A percentile compares a stretch with the other conserved stretches of the same genome.
Conservation (phyloP, 805 yeast genomes). For the Ogataea zsoltii region DNA sequence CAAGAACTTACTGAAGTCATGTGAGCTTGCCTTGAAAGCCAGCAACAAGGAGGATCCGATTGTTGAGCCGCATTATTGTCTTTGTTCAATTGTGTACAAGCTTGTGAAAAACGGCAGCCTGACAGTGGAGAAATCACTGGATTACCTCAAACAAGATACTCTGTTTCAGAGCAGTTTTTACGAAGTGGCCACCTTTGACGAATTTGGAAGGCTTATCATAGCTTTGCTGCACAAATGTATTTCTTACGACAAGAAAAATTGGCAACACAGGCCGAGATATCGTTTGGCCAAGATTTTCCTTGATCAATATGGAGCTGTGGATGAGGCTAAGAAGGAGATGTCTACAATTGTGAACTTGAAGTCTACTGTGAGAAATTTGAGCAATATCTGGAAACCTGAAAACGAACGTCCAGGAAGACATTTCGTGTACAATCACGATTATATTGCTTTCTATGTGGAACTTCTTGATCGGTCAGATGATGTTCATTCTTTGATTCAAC, state of each 20-base stretch:
- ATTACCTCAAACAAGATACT: slow-evolving; percentile 40
- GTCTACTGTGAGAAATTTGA: slow-evolving; percentile 66
- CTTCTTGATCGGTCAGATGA: slow-evolving; percentile 56
- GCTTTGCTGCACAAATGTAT: slow-evolving; percentile 48
- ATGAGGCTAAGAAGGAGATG: slow-evolving; percentile 65
- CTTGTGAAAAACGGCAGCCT: slow-evolving; percentile 42
- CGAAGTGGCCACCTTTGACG: slow-evolving; percentile 21
- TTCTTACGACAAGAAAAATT: slow-evolving; percentile 71
- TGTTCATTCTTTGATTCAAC: slow-evolving; percentile 54
- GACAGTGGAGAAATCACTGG: slow-evolving; percentile 38
- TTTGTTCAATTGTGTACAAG: slow-evolving; percentile 61
- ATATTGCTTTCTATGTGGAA: slow-evolving; percentile 62
- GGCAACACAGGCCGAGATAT: slow-evolving; percentile 89
- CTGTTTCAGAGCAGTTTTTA: slow-evolving; percentile 22
- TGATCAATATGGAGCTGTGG: slow-evolving; percentile 52
- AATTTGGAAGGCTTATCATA: slow-evolving; percentile 44
- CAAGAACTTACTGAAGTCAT: slow-evolving; percentile 44
- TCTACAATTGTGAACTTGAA: slow-evolving; percentile 61
- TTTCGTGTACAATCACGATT: slow-evolving; percentile 72
- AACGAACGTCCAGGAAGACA: slow-evolving; percentile 91
- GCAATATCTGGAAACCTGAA: slow-evolving; percentile 93
- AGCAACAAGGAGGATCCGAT: slow-evolving; percentile 51
- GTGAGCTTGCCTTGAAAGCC: slow-evolving; percentile 40
- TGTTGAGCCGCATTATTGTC: slow-evolving; percentile 76
- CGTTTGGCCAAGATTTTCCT: slow-evolving; percentile 63